These are phyloP conservation scores for Xylaria sp. DNA, from an alignment of 2,329 filamentous ascomycete genomes.

Conservation along the genomic window DNA sequence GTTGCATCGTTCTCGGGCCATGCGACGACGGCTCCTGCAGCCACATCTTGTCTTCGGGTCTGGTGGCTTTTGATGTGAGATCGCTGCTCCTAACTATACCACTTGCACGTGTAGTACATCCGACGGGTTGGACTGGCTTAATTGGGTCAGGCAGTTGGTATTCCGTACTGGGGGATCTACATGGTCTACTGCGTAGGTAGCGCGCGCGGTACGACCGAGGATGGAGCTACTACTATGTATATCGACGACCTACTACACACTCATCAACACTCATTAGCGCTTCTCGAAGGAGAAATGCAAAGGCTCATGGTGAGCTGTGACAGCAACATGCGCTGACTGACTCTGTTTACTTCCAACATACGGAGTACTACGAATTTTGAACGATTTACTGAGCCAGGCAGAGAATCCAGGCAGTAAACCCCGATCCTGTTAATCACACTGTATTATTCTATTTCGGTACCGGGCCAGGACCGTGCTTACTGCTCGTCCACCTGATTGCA, in stretches of 20 bases:
- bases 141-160: background rate
- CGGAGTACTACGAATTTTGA: slow-evolving; percentile 3
- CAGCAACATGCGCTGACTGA: background rate
- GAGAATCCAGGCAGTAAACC: slow-evolving; percentile 8
- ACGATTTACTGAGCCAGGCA: slow-evolving; percentile 11
- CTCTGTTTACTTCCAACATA: background rate
- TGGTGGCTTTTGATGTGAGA: slow-evolving; percentile 38
- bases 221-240: too few relatives aligned
- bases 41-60: slow-evolving; percentile 39
- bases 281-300: background rate
- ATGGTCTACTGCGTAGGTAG: too few relatives aligned
- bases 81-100: slow-evolving; percentile 27
- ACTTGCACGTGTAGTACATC: slow-evolving; percentile 1
- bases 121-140: slow-evolving; percentile 20
- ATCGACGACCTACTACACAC: background rate
- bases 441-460: slow-evolving; percentile 33
- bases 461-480: slow-evolving; percentile 27
- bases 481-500: slow-evolving; percentile 9
- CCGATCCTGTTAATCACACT: slow-evolving; percentile 22
- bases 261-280: background rate
- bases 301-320: background rate
- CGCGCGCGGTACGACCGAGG: too few relatives aligned
- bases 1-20: slow-evolving; percentile 39
- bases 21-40: slow-evolving; percentile 42
- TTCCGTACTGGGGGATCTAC: background rate